A percentile compares a stretch with the other conserved stretches of the same genome.
Evolutionary conservation across 2,329 filamentous ascomycete genomes (phyloP).

Genomic region (Aspergillus candidus): DNA sequence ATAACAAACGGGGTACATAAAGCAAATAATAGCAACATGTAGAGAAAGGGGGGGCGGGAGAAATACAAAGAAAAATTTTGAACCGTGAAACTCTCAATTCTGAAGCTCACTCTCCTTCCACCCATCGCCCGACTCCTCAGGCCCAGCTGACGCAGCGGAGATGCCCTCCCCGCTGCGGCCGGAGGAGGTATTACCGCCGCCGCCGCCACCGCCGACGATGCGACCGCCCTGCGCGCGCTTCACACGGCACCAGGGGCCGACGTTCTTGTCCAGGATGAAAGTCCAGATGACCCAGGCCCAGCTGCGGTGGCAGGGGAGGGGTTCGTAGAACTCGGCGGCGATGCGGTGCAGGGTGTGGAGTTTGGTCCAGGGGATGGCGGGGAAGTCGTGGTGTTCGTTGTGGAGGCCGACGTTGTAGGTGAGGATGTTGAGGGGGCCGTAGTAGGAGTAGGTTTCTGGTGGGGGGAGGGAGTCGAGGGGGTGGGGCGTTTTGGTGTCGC

Average conservation of each 20-base stretch:
- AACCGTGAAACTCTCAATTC: constrained; percentile 38
- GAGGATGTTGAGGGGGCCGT: constrained; percentile 82
- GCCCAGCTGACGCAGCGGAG: constrained; percentile 39
- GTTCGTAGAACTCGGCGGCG: constrained; percentile 85
- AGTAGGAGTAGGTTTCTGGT: constrained; percentile 96
- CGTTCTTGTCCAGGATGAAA: constrained; percentile 83
- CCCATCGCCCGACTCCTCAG: constrained; percentile 44
- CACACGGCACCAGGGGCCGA: constrained; percentile 85
- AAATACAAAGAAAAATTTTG: not conserved
- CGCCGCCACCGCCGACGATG: constrained; percentile 43
- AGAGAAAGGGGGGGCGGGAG: too few species aligned
- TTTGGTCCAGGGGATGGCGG: constrained; percentile 89
- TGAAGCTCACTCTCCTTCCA: constrained; percentile 68
- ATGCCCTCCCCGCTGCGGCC: constrained; percentile 42
- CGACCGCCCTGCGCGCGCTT: constrained; percentile 78
- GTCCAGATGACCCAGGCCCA: constrained; percentile 94
- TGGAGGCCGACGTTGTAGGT: constrained; percentile 97
- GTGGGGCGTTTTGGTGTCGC: constrained; percentile 35
- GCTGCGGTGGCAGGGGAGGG: constrained; percentile 77
- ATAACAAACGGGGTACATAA: too few species aligned
- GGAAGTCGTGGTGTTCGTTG: constrained; percentile 99
- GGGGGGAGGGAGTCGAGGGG: constrained; percentile 60
- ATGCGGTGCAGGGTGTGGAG: constrained; percentile 71
- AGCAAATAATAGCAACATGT: not conserved
- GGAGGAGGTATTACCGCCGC: not conserved